These are phyloP conservation scores for Solioccasus polychromus DNA, from an alignment of 768 basidiomycete genomes.

Conservation along the genomic window DNA sequence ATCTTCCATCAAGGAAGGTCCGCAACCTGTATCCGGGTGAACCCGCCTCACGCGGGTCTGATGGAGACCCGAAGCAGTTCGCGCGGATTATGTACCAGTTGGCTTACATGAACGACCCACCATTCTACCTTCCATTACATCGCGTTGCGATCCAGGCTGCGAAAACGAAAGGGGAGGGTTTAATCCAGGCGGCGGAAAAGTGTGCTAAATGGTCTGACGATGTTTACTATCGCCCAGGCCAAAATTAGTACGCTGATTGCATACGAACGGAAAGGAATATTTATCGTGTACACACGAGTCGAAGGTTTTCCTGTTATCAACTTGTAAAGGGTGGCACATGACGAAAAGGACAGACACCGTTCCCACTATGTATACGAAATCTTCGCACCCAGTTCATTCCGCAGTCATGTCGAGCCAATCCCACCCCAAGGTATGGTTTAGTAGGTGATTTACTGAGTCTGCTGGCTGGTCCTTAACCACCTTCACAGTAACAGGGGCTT, in stretches of 20 bases:
- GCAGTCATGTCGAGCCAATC: not conserved
- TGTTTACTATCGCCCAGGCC: slow-evolving; percentile 14
- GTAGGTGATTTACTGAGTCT: slow-evolving; percentile 6
- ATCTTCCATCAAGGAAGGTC: slow-evolving; percentile 14
- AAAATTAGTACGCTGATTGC: slow-evolving; percentile 6
- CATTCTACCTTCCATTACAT: slow-evolving; percentile 26
- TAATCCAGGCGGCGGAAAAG: slow-evolving; percentile 21
- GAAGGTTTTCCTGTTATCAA: not conserved
- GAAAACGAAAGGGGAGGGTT: slow-evolving; percentile 19
- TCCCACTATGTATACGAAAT: no score
- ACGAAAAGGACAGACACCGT: no score
- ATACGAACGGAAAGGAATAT: not conserved
- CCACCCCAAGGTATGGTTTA: slow-evolving; percentile 23
- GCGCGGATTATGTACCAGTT: slow-evolving; percentile 18
- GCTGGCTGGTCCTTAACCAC: not conserved
- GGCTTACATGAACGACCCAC: slow-evolving; percentile 22
- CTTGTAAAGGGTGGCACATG: no score
- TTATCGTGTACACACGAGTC: not conserved
- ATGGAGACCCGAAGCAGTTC: slow-evolving; percentile 25
- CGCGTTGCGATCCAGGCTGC: slow-evolving; percentile 20
- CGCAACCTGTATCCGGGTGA: slow-evolving; percentile 12
- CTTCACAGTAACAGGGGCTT: slow-evolving; percentile 39
- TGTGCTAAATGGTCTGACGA: slow-evolving; percentile 30
- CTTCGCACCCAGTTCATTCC: not conserved
- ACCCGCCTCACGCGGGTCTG: not conserved